Evolutionary conservation across 78 protist genomes (phyloP).

Genomic region (Bigelowiella natans): DNA sequence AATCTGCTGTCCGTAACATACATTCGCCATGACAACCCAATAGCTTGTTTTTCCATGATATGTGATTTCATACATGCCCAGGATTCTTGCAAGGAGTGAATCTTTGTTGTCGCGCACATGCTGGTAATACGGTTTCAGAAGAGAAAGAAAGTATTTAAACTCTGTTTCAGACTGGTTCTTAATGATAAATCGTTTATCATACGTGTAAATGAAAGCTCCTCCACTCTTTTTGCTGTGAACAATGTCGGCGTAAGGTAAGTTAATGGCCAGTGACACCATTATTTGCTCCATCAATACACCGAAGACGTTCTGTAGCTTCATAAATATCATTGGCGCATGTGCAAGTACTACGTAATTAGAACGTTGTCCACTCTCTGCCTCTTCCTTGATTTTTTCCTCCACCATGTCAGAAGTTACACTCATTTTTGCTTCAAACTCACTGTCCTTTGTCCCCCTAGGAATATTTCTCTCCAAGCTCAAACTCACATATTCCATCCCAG

Average conservation of each 20-base stretch:
- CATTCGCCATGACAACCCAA: neutral
- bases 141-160: neutral
- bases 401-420: too few species aligned
- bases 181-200: neutral
- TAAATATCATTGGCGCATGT: too few species aligned
- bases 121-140: neutral
- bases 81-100: neutral
- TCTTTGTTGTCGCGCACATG: neutral
- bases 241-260: neutral
- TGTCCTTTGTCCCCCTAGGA: too few species aligned
- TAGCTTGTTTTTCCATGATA: neutral
- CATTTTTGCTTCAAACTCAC: too few species aligned
- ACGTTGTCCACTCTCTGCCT: too few species aligned
- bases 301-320: neutral
- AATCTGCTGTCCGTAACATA: neutral
- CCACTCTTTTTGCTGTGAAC: neutral
- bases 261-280: neutral
- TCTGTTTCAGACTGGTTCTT: neutral
- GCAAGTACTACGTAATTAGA: too few species aligned
- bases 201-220: neutral
- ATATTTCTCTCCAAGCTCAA: too few species aligned
- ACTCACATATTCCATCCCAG: too few species aligned
- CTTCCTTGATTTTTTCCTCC: too few species aligned
- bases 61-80: neutral
- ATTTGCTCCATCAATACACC: neutral